Conservation (phyloP, 1,284 basidiomycete genomes). For the Caloboletus firmus region DNA sequence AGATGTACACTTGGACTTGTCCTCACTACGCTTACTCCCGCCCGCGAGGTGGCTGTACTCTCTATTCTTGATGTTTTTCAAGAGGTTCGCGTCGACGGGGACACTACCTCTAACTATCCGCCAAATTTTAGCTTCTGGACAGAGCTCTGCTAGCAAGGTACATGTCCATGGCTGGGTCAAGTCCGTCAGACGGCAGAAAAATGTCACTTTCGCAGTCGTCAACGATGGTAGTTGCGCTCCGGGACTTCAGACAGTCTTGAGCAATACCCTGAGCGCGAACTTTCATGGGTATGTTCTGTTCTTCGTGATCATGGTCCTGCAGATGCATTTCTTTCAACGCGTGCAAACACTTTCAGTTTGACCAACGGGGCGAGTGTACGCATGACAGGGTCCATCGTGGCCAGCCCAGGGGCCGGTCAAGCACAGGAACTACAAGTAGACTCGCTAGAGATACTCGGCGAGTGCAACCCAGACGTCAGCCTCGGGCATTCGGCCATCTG, state of each 20-base stretch:
- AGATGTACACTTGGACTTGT: not conserved
- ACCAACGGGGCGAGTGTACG: slow-evolving; percentile 74
- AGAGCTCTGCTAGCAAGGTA: slow-evolving; percentile 23
- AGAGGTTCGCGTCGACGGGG: slow-evolving; percentile 28
- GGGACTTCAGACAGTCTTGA: slow-evolving; percentile 78
- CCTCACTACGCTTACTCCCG: fast-evolving
- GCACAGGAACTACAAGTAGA: slow-evolving; percentile 75
- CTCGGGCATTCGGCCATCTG: not conserved
- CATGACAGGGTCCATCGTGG: slow-evolving; percentile 62
- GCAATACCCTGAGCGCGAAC: slow-evolving; percentile 19
- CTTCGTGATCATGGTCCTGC: not conserved
- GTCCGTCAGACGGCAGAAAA: slow-evolving; percentile 83
- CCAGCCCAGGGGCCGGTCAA: slow-evolving; percentile 70
- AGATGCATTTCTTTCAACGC: not conserved
- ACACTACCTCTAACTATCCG: slow-evolving; percentile 54
- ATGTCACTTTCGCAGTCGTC: slow-evolving; percentile 79
- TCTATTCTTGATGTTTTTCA: slow-evolving; percentile 24
- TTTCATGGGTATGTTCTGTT: slow-evolving; percentile 17
- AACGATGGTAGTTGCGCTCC: slow-evolving; percentile 74
- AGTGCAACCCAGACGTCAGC: slow-evolving; percentile 72
- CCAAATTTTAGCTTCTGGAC: slow-evolving; percentile 47
- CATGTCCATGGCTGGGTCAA: slow-evolving; percentile 79
- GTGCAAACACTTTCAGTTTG: slow-evolving; percentile 41
- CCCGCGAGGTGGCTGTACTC: slow-evolving; percentile 29
- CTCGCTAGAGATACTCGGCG: slow-evolving; percentile 64